Evolutionary conservation across 2,329 filamentous ascomycete species (phyloP).

Genomic region (Stachybotrys chartarum): DNA sequence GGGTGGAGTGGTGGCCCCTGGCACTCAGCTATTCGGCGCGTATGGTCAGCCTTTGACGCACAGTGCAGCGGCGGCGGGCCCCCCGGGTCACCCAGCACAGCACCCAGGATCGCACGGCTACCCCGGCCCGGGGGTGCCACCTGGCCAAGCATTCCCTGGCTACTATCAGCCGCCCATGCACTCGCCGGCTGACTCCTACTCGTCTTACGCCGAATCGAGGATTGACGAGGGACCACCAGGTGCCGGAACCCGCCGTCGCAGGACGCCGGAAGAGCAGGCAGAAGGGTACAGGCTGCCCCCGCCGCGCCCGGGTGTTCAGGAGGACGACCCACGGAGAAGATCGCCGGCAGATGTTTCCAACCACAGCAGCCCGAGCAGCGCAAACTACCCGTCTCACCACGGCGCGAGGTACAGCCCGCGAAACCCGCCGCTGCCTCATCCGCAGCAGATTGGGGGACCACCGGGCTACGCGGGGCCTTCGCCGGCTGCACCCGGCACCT

Average conservation of each 20-base stretch:
- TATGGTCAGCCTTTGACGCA: constrained; percentile 49
- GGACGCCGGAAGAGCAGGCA: constrained; percentile 30
- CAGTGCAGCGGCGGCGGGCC: constrained; percentile 16
- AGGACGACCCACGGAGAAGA: constrained; percentile 42
- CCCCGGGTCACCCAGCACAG: constrained; percentile 10
- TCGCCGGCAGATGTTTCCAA: constrained; percentile 44
- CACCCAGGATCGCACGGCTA: constrained; percentile 3
- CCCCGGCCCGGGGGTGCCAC: constrained; percentile 13
- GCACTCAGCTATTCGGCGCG: constrained; percentile 48
- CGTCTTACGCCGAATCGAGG: constrained; percentile 28
- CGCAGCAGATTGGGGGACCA: constrained; percentile 5
- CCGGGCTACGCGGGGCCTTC: neutral
- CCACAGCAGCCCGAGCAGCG: constrained; percentile 37
- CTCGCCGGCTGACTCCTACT: constrained; percentile 36
- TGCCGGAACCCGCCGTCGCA: constrained; percentile 24
- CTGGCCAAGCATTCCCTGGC: constrained; percentile 16
- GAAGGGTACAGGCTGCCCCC: constrained; percentile 38
- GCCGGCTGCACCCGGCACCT: constrained; percentile 9
- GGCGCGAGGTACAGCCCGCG: constrained; percentile 29
- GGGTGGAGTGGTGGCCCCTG: constrained; percentile 46
- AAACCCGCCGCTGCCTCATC: constrained; percentile 29
- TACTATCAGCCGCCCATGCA: constrained; percentile 34
- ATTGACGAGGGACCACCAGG: constrained; percentile 22
- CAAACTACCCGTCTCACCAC: constrained; percentile 29
- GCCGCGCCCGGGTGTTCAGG: constrained; percentile 30